These are phyloP conservation scores for Cryptococcus maquisensis DNA, from an alignment of 1,284 basidiomycete species.

Conservation along the genomic window DNA sequence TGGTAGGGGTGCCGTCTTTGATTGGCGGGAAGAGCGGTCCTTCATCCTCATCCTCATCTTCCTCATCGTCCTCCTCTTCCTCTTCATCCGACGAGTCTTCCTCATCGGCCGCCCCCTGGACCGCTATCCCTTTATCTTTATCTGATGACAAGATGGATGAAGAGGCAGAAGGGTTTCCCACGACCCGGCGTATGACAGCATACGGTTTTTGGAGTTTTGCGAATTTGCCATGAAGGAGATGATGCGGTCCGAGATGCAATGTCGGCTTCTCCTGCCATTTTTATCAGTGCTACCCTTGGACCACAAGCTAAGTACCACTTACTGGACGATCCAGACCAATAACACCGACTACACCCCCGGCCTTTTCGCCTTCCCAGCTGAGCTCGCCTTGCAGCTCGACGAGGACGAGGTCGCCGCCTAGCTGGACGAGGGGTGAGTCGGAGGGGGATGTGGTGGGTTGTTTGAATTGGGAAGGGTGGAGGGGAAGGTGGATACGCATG, in stretches of 20 bases:
- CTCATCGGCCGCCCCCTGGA: constrained; percentile 12
- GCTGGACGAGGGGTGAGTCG: constrained; percentile 33
- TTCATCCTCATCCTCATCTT: constrained; percentile 3
- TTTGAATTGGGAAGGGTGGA: constrained; percentile 36
- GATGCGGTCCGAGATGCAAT: constrained; percentile 70
- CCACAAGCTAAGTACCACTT: constrained; percentile 8
- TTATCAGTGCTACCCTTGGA: neutral
- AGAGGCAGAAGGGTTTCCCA: constrained; percentile 1
- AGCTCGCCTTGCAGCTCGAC: constrained; percentile 51
- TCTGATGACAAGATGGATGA: neutral
- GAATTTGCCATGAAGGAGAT: constrained; percentile 82
- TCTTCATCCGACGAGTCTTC: constrained; percentile 20
- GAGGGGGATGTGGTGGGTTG: constrained; percentile 2
- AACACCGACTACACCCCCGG: constrained; percentile 42
- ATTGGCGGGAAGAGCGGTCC: constrained; percentile 1
- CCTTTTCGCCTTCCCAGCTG: constrained; percentile 53
- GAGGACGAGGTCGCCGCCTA: constrained; percentile 43
- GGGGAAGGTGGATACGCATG: constrained; percentile 47
- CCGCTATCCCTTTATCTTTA: constrained; percentile 7
- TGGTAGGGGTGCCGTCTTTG: constrained; percentile 4
- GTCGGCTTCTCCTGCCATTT: constrained; percentile 64
- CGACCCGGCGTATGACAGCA: constrained; percentile 54
- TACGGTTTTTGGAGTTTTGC: constrained; percentile 69
- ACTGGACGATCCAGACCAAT: constrained; percentile 47
- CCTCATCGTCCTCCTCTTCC: constrained; percentile 8